Base-by-base conservation (phyloP, 2,329 filamentous ascomycete genomes). In the Cryphonectria naterciae region DNA sequence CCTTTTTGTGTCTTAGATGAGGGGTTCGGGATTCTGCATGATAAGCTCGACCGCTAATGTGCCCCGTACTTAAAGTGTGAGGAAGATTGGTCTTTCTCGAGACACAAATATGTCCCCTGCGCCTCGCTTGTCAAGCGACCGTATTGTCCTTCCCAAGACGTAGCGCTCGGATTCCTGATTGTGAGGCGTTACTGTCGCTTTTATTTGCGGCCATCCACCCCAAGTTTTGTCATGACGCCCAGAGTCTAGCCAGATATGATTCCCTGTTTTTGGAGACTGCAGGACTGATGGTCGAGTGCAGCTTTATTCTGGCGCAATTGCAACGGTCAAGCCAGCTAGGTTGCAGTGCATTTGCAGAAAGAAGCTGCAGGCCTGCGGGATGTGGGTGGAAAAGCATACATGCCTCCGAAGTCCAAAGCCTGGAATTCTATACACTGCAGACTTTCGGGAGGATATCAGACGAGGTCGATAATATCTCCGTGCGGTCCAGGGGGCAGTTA, bases 311-410 rank as follows among this genome's bases (percentile, higher is more conserved):
- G 46, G 6, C 15, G 52, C 52, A 17, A 15, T 56, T 56, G 25
- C 35, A 41, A 63, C 22, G 37, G 37, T 63, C 35, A 63, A 63
- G 61, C 61, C 28, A 43, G 61, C 37, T 46, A 2, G n/a, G 39
- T 64, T 46, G 19, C 61, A 64, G 13, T 46, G 61, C 61, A 64
- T 22, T n/a, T 64, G 61, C 61, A 64, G 35, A 22, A 63, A n/a
- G 7, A 64, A 64, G 32, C 17, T 64, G 37, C 61, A 43, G 61
- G 32, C 10, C 25, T 58, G 54, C 25, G 54, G 28, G 54, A 13
- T 35, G 54, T 19, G 15, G 11, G 54, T 28, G 25, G 6, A 64
- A 43, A 64, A 46, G 61, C 32, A 32, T 39, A 32, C 25, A 58
- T 32, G 54, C 13, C 28, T 13, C 52, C n/a, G 52, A n/a, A 37